Evolutionary conservation across 1,139 yeast genomes (phyloP), one percentile per base, ranked within the genome.

Genomic region (Pichiaceae sp.): DNA sequence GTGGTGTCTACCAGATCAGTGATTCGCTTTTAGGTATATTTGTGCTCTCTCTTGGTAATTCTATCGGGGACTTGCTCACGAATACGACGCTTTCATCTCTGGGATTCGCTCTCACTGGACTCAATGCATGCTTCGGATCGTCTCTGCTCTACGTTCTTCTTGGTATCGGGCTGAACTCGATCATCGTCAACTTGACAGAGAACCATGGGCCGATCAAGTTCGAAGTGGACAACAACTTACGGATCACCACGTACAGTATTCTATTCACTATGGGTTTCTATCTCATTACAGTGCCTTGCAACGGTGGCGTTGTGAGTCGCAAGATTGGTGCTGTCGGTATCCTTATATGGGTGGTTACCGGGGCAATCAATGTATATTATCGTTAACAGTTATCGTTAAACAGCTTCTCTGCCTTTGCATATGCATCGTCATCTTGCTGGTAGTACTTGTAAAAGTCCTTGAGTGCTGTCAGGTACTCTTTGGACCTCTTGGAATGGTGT

Each of bases 71-170:
- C 43, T 62, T 74, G 32, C 66, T 73, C 12, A 68, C 79, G 2
- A 72, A 73, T 46, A 59, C 61, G 35, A 70, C 77, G 1, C 65
- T 73, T 25, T 72, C 78, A 1, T 59, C 56, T 20, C 61, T 72
- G 63, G 78, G 78, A 1, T 62, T 70, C 60, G 77, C 78, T 0
- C 49, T 70, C 17, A 72, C 74, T 64, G 78, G 78, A 2, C 61
- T 73, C 38, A 70, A 75, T 37, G 78, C 78, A 1, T 72, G 79
- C 47, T 72, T 72, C 51, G 79, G 79, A 1, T 71, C 78, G 0
- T 78, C 79, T 0, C 53, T 73, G 9, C 51, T 73, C 18, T 65
- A 75, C 19, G 54, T 72, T 26, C 57, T 69, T 63, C 25, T 59
- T 59, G 60, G 79, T 64, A 28, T 53, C 56, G 44, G 73, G 49